Conservation (phyloP, 176 grass and related monocot genomes). For the Rhynchospora pubera region DNA sequence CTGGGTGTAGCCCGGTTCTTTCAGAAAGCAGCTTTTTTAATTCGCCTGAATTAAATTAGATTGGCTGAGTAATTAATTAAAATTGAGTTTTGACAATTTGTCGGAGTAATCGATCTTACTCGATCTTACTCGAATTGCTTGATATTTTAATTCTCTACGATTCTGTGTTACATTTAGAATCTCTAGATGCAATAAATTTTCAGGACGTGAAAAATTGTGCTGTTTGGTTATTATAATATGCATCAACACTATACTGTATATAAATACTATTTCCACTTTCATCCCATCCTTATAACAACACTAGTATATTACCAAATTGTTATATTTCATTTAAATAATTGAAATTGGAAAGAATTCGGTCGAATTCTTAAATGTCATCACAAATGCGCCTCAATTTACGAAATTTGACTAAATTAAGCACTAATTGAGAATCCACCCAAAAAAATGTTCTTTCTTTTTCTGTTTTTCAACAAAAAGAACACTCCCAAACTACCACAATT, state of each 20-base stretch:
- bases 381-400: not conserved
- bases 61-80: not conserved
- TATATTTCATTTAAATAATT: not conserved
- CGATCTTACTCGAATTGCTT: not conserved
- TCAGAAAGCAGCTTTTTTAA: conserved; percentile 77
- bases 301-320: not conserved
- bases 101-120: not conserved
- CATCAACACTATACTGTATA: not conserved
- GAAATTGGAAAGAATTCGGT: not conserved
- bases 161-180: not conserved
- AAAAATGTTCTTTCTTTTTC: conserved; percentile 6
- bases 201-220: not conserved
- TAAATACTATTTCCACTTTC: not conserved
- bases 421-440: not conserved
- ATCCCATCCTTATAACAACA: not conserved
- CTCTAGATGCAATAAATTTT: conserved; percentile 1
- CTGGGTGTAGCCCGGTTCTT: conserved; percentile 63
- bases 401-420: conserved; percentile 10
- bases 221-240: conserved; percentile 4
- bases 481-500: not conserved
- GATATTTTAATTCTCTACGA: not conserved
- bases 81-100: conserved; percentile 5
- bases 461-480: not conserved
- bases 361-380: not conserved
- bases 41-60: conserved; percentile 48